Conservation (phyloP, 768 basidiomycete genomes). For the Lactarius sanguifluus region DNA sequence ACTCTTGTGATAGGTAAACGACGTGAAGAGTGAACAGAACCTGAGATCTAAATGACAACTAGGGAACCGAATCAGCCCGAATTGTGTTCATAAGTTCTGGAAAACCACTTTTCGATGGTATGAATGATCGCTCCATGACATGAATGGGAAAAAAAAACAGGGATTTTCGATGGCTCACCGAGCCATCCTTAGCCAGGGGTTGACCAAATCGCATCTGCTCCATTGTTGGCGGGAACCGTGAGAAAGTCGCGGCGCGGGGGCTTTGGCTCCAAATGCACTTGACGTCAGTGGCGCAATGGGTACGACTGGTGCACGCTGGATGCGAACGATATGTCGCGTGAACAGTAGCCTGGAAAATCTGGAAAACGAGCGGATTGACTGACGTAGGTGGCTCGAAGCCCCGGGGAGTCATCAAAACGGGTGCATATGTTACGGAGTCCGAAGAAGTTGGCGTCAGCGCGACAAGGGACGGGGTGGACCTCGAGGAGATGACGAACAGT, state of each 20-base stretch:
- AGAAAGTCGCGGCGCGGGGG: neutral
- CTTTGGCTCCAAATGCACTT: neutral
- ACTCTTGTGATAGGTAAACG: neutral
- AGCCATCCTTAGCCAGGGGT: neutral
- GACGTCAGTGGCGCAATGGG: conserved; percentile 3
- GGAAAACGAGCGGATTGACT: neutral
- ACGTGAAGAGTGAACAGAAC: neutral
- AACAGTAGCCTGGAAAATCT: neutral
- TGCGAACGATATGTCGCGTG: neutral
- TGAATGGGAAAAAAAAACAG: neutral
- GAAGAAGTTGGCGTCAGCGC: neutral
- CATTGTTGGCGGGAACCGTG: neutral
- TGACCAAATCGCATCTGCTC: neutral
- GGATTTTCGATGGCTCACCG: neutral
- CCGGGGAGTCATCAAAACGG: neutral
- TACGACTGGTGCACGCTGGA: neutral
- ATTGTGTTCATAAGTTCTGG: neutral
- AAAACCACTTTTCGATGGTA: neutral
- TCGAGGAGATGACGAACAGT: neutral
- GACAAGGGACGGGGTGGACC: neutral
- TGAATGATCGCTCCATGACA: neutral
- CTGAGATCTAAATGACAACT: neutral
- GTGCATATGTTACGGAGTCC: neutral
- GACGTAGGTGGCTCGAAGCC: neutral
- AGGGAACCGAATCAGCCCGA: neutral